phyloP scores from a whole-genome alignment of 192 early-diverging fungal genomes.

The Coemansia sp. region DNA sequence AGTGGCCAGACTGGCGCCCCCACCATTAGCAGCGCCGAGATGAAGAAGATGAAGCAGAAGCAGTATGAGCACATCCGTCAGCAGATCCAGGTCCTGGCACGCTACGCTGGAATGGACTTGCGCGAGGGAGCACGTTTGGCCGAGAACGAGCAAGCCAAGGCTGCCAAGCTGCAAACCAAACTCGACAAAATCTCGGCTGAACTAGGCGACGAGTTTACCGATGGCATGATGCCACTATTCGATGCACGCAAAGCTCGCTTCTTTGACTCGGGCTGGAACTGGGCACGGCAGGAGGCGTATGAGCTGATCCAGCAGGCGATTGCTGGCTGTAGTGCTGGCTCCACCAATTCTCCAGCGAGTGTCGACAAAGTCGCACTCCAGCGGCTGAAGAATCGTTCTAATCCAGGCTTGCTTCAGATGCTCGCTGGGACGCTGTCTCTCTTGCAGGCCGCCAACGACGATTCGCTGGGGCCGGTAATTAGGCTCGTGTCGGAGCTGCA shows the following conservation, averaged over 20 bases:
- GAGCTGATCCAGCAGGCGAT: conserved; percentile 75
- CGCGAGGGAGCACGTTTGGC: conserved; percentile 68
- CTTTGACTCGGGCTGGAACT: conserved; percentile 96
- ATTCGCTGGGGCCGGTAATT: conserved; percentile 60
- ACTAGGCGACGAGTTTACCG: conserved; percentile 73
- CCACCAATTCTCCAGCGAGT: conserved; percentile 65
- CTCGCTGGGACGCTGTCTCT: conserved; percentile 68
- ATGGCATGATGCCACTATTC: conserved; percentile 82
- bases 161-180: conserved; percentile 67
- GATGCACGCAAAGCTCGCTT: conserved; percentile 76
- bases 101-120: conserved; percentile 77
- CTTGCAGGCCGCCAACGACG: conserved; percentile 65
- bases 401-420: conserved; percentile 71
- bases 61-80: conserved; percentile 71
- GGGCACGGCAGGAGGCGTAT: conserved; percentile 66
- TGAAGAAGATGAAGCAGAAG: conserved; percentile 75
- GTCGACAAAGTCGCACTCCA: conserved; percentile 55
- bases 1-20: conserved; percentile 38
- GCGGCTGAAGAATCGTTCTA: conserved; percentile 79
- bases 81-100: conserved; percentile 83
- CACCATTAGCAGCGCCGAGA: conserved; percentile 88
- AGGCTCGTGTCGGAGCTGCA: conserved; percentile 68
- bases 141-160: conserved; percentile 64
- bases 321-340: conserved; percentile 53
- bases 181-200: conserved; percentile 79